These are phyloP conservation scores for Heteromeles arbutifolia DNA, from an alignment of 306 rosid species.

Conservation along the genomic window DNA sequence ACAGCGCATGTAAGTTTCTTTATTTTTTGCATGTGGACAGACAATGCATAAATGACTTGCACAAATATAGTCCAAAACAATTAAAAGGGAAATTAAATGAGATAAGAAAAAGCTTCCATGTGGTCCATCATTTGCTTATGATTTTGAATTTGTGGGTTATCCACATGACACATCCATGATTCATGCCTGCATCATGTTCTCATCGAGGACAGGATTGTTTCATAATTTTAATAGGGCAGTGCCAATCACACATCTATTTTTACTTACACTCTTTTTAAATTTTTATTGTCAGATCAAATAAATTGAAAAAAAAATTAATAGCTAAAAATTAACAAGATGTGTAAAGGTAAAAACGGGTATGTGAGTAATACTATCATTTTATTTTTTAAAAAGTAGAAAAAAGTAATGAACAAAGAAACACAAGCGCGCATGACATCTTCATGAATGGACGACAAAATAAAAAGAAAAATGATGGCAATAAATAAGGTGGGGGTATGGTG, in stretches of 20 bases:
- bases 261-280: rapidly evolving
- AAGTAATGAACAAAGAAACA: background rate
- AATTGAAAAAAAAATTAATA: too few relatives aligned
- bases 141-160: too few relatives aligned
- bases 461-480: background rate
- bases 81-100: background rate
- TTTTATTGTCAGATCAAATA: rapidly evolving
- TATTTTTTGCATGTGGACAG: too few relatives aligned
- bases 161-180: background rate
- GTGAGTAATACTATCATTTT: too few relatives aligned
- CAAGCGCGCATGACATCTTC: background rate
- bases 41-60: too few relatives aligned
- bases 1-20: background rate
- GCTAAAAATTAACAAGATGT: rapidly evolving
- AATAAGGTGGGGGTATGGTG: background rate
- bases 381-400: too few relatives aligned
- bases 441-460: background rate
- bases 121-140: background rate
- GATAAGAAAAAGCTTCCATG: background rate
- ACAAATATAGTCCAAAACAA: background rate
- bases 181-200: background rate
- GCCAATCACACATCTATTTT: too few relatives aligned
- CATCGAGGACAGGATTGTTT: background rate
- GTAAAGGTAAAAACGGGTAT: rapidly evolving
- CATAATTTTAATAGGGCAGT: background rate